A percentile compares a stretch with the other conserved stretches of the same genome.
phyloP scores from a whole-genome alignment of 1,284 basidiomycete species.

The Meira miltonrushii region DNA sequence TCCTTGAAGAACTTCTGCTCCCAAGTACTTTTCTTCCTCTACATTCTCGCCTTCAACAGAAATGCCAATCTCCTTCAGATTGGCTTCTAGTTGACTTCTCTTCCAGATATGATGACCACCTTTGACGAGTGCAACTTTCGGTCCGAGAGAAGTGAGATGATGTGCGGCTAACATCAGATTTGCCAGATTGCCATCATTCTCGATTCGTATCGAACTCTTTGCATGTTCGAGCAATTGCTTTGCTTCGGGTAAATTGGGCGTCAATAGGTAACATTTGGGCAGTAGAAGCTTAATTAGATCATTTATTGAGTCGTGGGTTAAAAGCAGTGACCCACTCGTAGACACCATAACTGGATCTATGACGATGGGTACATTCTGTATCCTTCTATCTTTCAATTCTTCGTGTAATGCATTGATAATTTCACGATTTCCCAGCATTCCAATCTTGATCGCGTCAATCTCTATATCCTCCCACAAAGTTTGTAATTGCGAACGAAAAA shows the following conservation, averaged over 20 bases:
- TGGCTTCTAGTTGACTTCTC: slow-evolving; percentile 14
- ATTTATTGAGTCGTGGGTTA: slow-evolving; percentile 65
- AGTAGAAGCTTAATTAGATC: slow-evolving; percentile 65
- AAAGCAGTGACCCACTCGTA: slow-evolving; percentile 77
- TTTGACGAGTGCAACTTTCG: slow-evolving; percentile 70
- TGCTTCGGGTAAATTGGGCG: slow-evolving; percentile 79
- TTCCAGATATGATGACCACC: slow-evolving; percentile 68
- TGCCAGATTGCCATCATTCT: neutral
- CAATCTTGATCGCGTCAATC: slow-evolving; percentile 76
- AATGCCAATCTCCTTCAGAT: slow-evolving; percentile 11
- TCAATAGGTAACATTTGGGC: slow-evolving; percentile 69
- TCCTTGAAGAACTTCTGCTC: slow-evolving; percentile 10
- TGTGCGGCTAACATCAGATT: slow-evolving; percentile 57
- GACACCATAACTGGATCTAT: slow-evolving; percentile 78
- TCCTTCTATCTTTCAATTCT: slow-evolving; percentile 10
- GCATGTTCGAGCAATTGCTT: slow-evolving; percentile 61
- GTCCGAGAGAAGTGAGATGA: slow-evolving; percentile 59
- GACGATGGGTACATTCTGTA: slow-evolving; percentile 26
- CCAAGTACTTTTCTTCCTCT: neutral
- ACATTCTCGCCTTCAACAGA: neutral
- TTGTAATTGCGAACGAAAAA: slow-evolving; percentile 60
- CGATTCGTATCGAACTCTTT: slow-evolving; percentile 2
- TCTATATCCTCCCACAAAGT: slow-evolving; percentile 72
- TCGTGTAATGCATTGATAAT: slow-evolving; percentile 54
- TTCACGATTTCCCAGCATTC: slow-evolving; percentile 65